phyloP scores from a whole-genome alignment of 352 stramenopile genomes.

The Phytophthora agathidicida region DNA sequence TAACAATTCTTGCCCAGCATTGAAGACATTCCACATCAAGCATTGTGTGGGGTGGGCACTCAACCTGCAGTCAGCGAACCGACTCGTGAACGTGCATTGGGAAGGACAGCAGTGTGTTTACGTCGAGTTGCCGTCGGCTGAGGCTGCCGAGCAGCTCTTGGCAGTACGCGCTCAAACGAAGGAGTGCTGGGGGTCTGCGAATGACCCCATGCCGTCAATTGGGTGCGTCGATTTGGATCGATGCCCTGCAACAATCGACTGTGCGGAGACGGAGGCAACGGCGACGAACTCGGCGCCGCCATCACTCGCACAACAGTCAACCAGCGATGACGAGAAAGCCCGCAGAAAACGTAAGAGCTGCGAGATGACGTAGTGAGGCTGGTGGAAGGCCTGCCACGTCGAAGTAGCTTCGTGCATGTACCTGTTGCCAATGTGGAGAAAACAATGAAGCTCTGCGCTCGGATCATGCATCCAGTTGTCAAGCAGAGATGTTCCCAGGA shows the following conservation, averaged over 20 bases:
- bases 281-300: conserved; percentile 30
- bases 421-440: conserved; percentile 6
- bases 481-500: too few species aligned
- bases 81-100: conserved; percentile 57
- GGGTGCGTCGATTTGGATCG: conserved; percentile 63
- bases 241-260: conserved; percentile 34
- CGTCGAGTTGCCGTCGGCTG: conserved; percentile 47
- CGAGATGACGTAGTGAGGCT: conserved; percentile 34
- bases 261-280: conserved; percentile 32
- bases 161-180: conserved; percentile 34
- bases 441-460: conserved; percentile 5
- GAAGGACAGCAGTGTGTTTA: conserved; percentile 57
- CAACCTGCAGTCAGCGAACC: conserved; percentile 43
- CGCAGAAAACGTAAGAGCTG: conserved; percentile 43
- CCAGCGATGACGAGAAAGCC: conserved; percentile 36
- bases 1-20: conserved; percentile 26
- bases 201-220: conserved; percentile 68
- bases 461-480: neutral
- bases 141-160: conserved; percentile 48
- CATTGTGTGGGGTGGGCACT: conserved; percentile 65
- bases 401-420: conserved; percentile 10
- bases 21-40: conserved; percentile 82
- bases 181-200: conserved; percentile 41
- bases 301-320: conserved; percentile 18
- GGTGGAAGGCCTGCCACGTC: neutral